A percentile compares a stretch with the other conserved stretches of the same genome.
Conservation (phyloP, 1,284 basidiomycete genomes). For the Cryptococcus sp. region DNA sequence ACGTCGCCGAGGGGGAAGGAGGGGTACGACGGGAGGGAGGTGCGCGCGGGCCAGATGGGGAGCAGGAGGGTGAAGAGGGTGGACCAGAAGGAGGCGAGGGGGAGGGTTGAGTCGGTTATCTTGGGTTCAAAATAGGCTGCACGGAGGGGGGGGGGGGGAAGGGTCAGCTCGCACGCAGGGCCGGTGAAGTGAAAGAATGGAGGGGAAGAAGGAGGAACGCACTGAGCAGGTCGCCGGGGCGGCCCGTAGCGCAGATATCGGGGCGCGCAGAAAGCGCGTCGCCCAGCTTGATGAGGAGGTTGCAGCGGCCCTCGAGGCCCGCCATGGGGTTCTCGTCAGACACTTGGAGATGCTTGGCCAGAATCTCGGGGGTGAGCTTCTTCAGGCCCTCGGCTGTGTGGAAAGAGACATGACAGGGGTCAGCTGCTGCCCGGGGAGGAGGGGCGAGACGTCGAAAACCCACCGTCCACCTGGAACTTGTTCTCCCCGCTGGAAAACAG, state of each 20-base stretch:
- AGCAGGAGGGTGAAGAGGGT: slow-evolving; percentile 77
- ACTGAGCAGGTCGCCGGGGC: slow-evolving; percentile 82
- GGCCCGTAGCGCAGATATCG: slow-evolving; percentile 62
- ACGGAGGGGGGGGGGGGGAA: too few relatives aligned
- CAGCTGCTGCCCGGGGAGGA: neutral
- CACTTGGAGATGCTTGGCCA: slow-evolving; percentile 77
- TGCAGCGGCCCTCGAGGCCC: slow-evolving; percentile 80
- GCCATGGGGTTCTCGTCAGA: slow-evolving; percentile 74
- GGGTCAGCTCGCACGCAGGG: neutral
- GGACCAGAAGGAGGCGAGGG: slow-evolving; percentile 72
- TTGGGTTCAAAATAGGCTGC: slow-evolving; percentile 27
- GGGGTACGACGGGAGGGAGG: slow-evolving; percentile 54
- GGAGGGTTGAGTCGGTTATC: slow-evolving; percentile 47
- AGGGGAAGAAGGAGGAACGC: slow-evolving; percentile 21
- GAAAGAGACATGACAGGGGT: too few relatives aligned
- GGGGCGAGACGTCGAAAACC: slow-evolving; percentile 16
- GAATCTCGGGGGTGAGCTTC: slow-evolving; percentile 60
- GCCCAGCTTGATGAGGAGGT: slow-evolving; percentile 69
- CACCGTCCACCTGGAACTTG: slow-evolving; percentile 75
- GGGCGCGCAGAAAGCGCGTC: slow-evolving; percentile 63
- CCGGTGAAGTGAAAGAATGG: neutral
- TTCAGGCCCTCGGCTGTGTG: slow-evolving; percentile 66
- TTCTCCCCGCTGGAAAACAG: slow-evolving; percentile 72
- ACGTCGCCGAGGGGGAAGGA: slow-evolving; percentile 78
- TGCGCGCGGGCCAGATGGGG: slow-evolving; percentile 83